phyloP scores from a whole-genome alignment of 2,329 filamentous ascomycete species.

The Fusarium continuum region DNA sequence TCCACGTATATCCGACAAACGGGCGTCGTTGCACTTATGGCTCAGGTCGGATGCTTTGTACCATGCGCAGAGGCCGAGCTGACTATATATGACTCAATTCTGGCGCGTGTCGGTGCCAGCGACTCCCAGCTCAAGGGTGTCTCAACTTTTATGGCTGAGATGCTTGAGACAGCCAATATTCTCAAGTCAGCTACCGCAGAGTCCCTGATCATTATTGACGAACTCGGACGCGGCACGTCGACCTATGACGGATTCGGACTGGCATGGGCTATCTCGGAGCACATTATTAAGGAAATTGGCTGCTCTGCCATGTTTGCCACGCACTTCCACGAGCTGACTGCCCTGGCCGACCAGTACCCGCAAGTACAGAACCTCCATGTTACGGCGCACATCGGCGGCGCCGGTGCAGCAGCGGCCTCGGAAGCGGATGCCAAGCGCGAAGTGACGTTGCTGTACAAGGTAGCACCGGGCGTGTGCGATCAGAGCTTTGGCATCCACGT shows the following conservation, averaged over 20 bases:
- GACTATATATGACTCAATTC: slow-evolving; percentile 95
- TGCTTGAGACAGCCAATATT: slow-evolving; percentile 98
- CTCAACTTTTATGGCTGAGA: slow-evolving; percentile 99
- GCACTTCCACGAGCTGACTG: slow-evolving; percentile 97
- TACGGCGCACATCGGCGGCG: slow-evolving; percentile 84
- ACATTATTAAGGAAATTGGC: slow-evolving; percentile 94
- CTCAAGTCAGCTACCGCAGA: slow-evolving; percentile 95
- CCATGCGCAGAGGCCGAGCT: slow-evolving; percentile 90
- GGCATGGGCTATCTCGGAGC: slow-evolving; percentile 98
- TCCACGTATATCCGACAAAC: slow-evolving; percentile 98
- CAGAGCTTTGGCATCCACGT: slow-evolving; percentile 99
- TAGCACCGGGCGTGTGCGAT: slow-evolving; percentile 93
- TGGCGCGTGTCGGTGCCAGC: slow-evolving; percentile 93
- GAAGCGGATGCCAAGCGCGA: slow-evolving; percentile 69
- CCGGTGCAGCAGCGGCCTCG: slow-evolving; percentile 48
- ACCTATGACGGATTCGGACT: slow-evolving; percentile 98
- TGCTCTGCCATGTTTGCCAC: slow-evolving; percentile 96
- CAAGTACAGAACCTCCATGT: slow-evolving; percentile 95
- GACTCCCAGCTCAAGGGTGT: slow-evolving; percentile 98
- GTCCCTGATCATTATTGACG: slow-evolving; percentile 97
- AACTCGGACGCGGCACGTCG: slow-evolving; percentile 93
- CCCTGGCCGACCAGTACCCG: slow-evolving; percentile 83
- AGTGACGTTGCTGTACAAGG: slow-evolving; percentile 96
- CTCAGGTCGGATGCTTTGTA: slow-evolving; percentile 95
- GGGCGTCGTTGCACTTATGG: slow-evolving; percentile 96